Base-by-base conservation (phyloP, 106 monocot genomes). In the Triglochin maritima region DNA sequence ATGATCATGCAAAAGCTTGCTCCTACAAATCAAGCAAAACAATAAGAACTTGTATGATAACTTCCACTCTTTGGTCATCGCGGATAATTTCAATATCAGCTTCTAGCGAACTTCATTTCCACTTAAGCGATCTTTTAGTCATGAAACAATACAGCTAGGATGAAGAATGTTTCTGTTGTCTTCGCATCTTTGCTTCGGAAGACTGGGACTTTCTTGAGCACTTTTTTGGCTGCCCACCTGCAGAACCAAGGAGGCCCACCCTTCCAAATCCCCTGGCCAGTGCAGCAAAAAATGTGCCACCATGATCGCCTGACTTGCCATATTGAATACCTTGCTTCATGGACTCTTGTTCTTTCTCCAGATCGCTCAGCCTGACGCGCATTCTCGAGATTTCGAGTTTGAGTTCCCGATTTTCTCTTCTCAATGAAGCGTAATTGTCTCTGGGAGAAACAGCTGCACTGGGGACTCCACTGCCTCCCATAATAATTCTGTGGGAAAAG, bases 331-430 rank as follows among this genome's bases (percentile, higher is more conserved):
- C 87, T 50, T 76, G 79, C 75, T 83, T 89, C 85, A 89, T 94
- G 50, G 73, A 63, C 6, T 73, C 89, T 58, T 94, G 94, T 48
- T 82, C 93, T 75, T 84, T 85, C 85, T 93, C 93, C 71, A 88
- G 62, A 49, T 88, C 93, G 12, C 81, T 93, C 4, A 88, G 78
- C 78, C 93, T 74, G 67, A 84, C 88, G 4, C 93, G 59, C 85
- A 93, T 88, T 52, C 93, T 81, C 2, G 85, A 66, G 71, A 93
- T 83, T 73, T 93, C 93, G 9, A 93, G 85, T 81, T 80, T 93
- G 44, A 93, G 87, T 62, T 94, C 94, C 46, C 89, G 59, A 58
- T 94, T 94, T 75, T 94, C 94, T 47, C 94, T 78, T 66, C 89
- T 79, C 13, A 94, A 70, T 7, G 82, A 94, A 0, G 94, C 89